These are phyloP conservation scores for Fusarium succisae DNA, from an alignment of 2,329 filamentous ascomycete species.

Conservation along the genomic window DNA sequence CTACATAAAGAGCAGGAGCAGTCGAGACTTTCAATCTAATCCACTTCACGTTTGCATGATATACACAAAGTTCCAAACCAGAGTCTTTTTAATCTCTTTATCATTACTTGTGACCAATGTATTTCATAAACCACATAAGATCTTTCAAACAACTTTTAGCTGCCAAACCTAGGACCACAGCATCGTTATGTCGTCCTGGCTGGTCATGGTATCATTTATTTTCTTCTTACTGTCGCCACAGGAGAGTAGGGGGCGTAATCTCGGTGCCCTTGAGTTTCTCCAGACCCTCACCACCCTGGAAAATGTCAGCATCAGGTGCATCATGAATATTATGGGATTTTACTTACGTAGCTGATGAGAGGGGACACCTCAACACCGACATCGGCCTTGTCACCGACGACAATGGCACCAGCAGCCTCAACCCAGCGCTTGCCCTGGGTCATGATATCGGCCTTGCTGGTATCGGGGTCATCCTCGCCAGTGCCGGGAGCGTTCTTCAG, in stretches of 20 bases:
- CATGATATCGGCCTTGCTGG: constrained; percentile 91
- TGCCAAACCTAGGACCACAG: constrained; percentile 16
- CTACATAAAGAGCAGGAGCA: constrained; percentile 21
- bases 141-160: constrained; percentile 8
- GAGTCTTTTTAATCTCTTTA: constrained; percentile 2
- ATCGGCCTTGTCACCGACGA: constrained; percentile 71
- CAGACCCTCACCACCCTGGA: constrained; percentile 69
- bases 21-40: constrained; percentile 29
- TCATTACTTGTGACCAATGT: constrained; percentile 14
- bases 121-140: neutral
- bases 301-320: constrained; percentile 11
- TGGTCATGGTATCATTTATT: constrained; percentile 24
- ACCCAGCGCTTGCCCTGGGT: constrained; percentile 88
- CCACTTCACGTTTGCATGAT: constrained; percentile 1
- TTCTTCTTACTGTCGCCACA: constrained; percentile 55
- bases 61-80: neutral
- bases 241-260: constrained; percentile 61
- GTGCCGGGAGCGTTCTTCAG: constrained; percentile 90
- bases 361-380: constrained; percentile 90
- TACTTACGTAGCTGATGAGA: constrained; percentile 92
- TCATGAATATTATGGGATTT: neutral
- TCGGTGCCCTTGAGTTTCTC: constrained; percentile 63
- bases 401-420: constrained; percentile 77
- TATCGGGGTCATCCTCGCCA: constrained; percentile 93
- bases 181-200: constrained; percentile 24